Conservation (phyloP, 768 basidiomycete genomes). For the Suillus tomentosus region DNA sequence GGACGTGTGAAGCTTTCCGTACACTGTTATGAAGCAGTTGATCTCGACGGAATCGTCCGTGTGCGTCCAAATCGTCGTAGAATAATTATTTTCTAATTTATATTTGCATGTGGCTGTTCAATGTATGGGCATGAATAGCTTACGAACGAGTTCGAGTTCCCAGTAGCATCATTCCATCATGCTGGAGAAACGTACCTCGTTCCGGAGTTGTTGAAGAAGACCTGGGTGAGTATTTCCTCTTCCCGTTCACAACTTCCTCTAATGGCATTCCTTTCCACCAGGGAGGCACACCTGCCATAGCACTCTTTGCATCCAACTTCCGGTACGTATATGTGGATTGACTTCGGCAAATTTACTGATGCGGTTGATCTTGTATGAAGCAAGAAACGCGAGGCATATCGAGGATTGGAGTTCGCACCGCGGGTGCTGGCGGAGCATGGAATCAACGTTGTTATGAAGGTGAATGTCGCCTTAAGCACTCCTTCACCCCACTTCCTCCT, state of each 20-base stretch:
- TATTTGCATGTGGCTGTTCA: neutral
- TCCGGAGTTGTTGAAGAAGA: slow-evolving; percentile 70
- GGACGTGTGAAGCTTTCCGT: slow-evolving; percentile 61
- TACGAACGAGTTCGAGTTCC: slow-evolving; percentile 84
- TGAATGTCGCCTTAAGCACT: slow-evolving; percentile 19
- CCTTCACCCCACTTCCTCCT: neutral
- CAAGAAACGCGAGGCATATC: slow-evolving; percentile 81
- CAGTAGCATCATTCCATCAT: slow-evolving; percentile 75
- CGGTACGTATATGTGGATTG: slow-evolving; percentile 25
- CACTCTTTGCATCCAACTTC: slow-evolving; percentile 67
- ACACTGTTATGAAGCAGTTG: slow-evolving; percentile 59
- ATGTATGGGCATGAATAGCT: slow-evolving; percentile 41
- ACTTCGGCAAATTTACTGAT: no score
- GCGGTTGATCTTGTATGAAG: slow-evolving; percentile 31
- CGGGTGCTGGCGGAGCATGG: slow-evolving; percentile 70
- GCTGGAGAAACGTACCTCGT: slow-evolving; percentile 85
- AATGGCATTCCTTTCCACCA: neutral
- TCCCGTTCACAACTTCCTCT: neutral
- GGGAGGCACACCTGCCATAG: slow-evolving; percentile 75
- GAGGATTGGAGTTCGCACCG: slow-evolving; percentile 79
- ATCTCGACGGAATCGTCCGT: slow-evolving; percentile 70
- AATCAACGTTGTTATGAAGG: slow-evolving; percentile 77
- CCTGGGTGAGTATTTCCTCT: slow-evolving; percentile 47
- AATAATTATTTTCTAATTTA: neutral
- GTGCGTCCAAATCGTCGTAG: slow-evolving; percentile 32